A percentile compares a stretch with the other conserved stretches of the same genome.
Evolutionary conservation across 176 grass and related monocot genomes (phyloP).

Genomic region (Calamus simplicifolius): DNA sequence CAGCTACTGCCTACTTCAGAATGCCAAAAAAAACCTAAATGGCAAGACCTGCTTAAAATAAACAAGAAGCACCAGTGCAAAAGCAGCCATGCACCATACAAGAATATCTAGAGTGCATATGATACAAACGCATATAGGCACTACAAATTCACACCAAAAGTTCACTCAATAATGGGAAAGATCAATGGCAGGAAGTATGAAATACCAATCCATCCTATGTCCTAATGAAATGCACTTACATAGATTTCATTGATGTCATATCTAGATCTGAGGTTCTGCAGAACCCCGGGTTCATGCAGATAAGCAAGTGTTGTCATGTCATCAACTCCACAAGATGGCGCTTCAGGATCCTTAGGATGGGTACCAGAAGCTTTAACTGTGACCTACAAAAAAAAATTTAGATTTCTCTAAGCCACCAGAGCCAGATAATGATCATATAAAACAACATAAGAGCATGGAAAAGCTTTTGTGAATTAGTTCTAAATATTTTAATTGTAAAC

Average conservation of each 20-base stretch:
- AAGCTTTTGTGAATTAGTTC: no score
- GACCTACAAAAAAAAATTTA: constrained; percentile 34
- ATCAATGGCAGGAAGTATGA: no score
- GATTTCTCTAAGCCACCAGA: background rate
- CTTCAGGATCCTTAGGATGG: constrained; percentile 78
- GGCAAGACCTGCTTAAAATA: no score
- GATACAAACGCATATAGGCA: background rate
- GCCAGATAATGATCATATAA: no score
- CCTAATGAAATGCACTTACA: constrained; percentile 37
- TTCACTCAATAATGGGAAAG: background rate
- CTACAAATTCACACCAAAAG: background rate
- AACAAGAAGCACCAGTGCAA: no score
- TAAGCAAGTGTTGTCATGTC: constrained; percentile 99
- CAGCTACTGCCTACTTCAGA: no score
- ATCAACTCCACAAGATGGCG: constrained; percentile 78
- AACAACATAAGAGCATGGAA: no score
- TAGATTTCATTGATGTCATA: constrained; percentile 98
- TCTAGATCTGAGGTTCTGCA: constrained; percentile 84
- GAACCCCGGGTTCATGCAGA: constrained; percentile 92
- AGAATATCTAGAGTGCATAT: no score
- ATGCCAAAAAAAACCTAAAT: no score
- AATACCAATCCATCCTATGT: no score
- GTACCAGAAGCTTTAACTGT: constrained; percentile 43
- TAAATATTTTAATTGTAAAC: no score
- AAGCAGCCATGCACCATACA: no score